Conservation (phyloP, 1,139 yeast species). For the Lodderomyces theae region DNA sequence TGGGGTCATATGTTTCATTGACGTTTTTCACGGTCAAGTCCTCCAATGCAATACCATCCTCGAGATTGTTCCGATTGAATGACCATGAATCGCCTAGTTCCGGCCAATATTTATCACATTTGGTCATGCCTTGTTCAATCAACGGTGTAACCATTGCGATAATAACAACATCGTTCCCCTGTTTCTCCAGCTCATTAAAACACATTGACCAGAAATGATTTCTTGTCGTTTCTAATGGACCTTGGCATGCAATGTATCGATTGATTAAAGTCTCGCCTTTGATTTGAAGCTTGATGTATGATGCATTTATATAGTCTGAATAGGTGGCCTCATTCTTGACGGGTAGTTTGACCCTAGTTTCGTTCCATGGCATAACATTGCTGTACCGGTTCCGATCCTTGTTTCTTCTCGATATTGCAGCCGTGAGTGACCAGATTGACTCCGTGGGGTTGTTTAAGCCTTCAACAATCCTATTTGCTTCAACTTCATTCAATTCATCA, state of each 20-base stretch:
- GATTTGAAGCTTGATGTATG: conserved; percentile 23
- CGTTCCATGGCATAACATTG: conserved; percentile 46
- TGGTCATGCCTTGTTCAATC: conserved; percentile 54
- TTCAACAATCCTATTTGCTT: conserved; percentile 18
- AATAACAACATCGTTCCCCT: conserved; percentile 43
- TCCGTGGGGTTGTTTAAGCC: conserved; percentile 16
- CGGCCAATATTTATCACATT: conserved; percentile 83
- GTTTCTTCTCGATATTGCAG: conserved; percentile 21
- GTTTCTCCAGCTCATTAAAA: conserved; percentile 40
- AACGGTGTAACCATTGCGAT: conserved; percentile 89
- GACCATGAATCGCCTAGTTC: conserved; percentile 20
- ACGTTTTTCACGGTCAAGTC: conserved; percentile 21
- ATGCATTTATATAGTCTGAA: conserved; percentile 44
- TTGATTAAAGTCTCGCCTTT: conserved; percentile 6
- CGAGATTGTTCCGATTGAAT: conserved; percentile 16
- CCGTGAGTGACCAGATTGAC: conserved; percentile 24
- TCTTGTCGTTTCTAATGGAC: conserved; percentile 64
- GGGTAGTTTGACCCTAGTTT: conserved; percentile 33
- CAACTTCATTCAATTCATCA: conserved; percentile 16
- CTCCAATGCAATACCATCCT: conserved; percentile 27
- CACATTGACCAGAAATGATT: conserved; percentile 89
- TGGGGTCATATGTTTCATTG: conserved; percentile 17
- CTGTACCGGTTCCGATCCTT: conserved; percentile 34
- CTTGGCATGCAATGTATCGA: conserved; percentile 43
- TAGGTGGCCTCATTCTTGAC: conserved; percentile 10